Base-by-base conservation (phyloP, 768 basidiomycete species). In the Phaffia australis region DNA sequence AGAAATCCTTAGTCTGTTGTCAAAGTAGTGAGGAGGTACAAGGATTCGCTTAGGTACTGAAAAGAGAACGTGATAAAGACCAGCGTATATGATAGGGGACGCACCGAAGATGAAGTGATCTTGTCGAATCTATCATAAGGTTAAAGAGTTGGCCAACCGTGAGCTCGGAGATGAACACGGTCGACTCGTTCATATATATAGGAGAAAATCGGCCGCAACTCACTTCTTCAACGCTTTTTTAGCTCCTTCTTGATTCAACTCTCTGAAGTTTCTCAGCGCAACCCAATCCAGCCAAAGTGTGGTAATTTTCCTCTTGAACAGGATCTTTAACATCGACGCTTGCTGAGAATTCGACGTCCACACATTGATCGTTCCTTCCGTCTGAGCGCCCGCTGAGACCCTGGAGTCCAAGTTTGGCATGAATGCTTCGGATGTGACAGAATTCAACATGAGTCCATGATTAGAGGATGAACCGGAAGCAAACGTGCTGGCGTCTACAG, bases 151-250 rank as follows among this genome's bases (percentile, higher is more conserved):
- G 52, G 66, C n/a, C 47, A 51, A 11, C 68, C 63, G 68, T 68
- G 50, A 35, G 19, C n/a, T 52, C 30, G 50, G 21, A 23, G 56
- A 29, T 18, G 35, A 46, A 52, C n/a, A n/a, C 6, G 1, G 3
- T 1, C 4, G 5, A 54, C 46, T 49, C 48, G n/a, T 51, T 23
- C 25, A 21, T 46, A 42, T n/a, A 58, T 16, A 32, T 52, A 11
- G 2, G 16, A 29, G 5, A 3, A 9, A 47, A 18, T 52, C 54
- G 55, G 56, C 64, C 59, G n/a, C 16, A 35, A 76, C 84, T 65
- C 74, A 91, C 87, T 97, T 97, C 78, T 97, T 97, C 73, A 93
- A 75, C 48, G 94, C 92, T 80, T 97, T 97, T 71, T 89, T 83
- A 78, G 97, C 90, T 1, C 92, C 94, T 0, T 89, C 87, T 74